A percentile compares a stretch with the other conserved stretches of the same genome.
Evolutionary conservation across 345 rosid species (phyloP).

Genomic region (Gossypium rotundifolium): DNA sequence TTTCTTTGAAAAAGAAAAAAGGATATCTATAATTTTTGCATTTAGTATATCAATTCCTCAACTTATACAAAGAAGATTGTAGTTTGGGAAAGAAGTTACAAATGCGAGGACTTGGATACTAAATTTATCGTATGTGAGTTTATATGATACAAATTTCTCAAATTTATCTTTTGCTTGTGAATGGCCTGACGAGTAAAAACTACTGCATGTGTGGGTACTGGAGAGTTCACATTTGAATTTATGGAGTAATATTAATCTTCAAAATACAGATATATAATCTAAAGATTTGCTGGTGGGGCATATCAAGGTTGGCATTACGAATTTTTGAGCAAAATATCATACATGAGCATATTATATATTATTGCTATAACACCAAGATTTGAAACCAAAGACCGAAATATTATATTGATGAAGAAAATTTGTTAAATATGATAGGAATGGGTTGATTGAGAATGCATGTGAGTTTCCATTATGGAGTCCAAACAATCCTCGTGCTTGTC

Average conservation of each 20-base stretch:
- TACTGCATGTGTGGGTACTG: too few species aligned
- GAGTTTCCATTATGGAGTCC: neutral
- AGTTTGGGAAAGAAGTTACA: neutral
- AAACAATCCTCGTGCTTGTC: neutral
- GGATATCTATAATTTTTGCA: too few species aligned
- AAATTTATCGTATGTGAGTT: neutral
- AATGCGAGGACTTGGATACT: neutral
- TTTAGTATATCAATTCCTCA: too few species aligned
- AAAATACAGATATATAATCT: too few species aligned
- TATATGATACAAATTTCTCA: neutral
- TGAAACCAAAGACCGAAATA: neutral
- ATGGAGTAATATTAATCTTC: neutral
- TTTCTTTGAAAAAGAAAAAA: neutral
- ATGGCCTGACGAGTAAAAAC: too few species aligned
- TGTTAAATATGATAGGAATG: too few species aligned
- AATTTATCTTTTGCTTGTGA: too few species aligned
- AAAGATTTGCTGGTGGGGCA: neutral
- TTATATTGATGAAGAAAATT: too few species aligned
- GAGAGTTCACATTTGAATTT: too few species aligned
- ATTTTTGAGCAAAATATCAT: neutral
- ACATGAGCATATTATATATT: neutral
- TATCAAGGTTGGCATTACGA: neutral
- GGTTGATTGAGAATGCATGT: neutral
- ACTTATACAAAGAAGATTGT: neutral
- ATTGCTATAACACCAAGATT: neutral